Evolutionary conservation across 768 basidiomycete genomes (phyloP).

Genomic region (Kwoniella sp.): DNA sequence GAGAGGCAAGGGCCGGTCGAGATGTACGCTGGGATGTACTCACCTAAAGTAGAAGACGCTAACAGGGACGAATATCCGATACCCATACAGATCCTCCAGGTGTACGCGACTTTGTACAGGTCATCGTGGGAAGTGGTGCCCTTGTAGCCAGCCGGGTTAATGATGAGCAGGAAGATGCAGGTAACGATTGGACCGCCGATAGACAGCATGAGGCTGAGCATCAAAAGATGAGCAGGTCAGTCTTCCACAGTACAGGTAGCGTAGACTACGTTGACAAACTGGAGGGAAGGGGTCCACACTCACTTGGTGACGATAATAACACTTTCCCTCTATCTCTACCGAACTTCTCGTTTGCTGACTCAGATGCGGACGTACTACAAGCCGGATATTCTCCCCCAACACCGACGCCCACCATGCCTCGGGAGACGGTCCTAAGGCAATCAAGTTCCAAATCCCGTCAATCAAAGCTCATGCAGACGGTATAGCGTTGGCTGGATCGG

Average conservation of each 20-base stretch:
- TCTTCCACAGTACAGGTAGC: neutral
- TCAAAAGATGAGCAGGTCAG: neutral
- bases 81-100: conserved; percentile 59
- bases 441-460: too few species aligned
- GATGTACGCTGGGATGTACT: too few species aligned
- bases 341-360: conserved; percentile 74
- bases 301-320: conserved; percentile 79
- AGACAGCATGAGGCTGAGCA: conserved; percentile 55
- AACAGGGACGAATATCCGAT: conserved; percentile 67
- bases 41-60: conserved; percentile 64
- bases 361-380: conserved; percentile 69
- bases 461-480: too few species aligned
- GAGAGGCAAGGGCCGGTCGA: neutral
- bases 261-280: neutral
- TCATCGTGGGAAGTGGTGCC: conserved; percentile 30
- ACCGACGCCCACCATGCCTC: conserved; percentile 64
- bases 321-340: conserved; percentile 66
- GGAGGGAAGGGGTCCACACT: conserved; percentile 20
- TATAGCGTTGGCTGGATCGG: neutral
- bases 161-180: conserved; percentile 68
- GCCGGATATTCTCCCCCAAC: conserved; percentile 80
- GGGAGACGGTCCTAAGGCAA: conserved; percentile 61
- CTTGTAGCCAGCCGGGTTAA: conserved; percentile 59
- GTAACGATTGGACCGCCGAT: conserved; percentile 71
- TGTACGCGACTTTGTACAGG: conserved; percentile 30